Conservation (phyloP, 768 basidiomycete species). For the Piloderma croceum region DNA sequence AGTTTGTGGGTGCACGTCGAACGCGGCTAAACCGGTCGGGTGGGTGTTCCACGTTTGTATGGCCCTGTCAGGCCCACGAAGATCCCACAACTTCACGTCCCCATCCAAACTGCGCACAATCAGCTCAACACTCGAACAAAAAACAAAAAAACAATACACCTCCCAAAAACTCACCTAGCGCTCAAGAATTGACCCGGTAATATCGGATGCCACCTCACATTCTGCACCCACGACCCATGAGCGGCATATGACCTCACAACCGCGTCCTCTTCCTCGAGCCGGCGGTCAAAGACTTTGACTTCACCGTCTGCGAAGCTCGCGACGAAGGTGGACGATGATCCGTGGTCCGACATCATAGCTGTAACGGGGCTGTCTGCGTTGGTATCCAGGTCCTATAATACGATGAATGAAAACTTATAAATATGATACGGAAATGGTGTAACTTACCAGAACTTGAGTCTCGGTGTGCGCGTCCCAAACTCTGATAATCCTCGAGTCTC, state of each 20-base stretch:
- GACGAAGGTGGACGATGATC: conserved; percentile 72
- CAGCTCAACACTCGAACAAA: background rate
- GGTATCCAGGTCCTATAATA: conserved; percentile 75
- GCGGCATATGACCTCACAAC: conserved; percentile 74
- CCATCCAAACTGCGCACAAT: conserved; percentile 65
- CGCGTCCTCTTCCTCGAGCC: conserved; percentile 77
- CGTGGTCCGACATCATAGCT: conserved; percentile 71
- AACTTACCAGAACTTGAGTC: conserved; percentile 60
- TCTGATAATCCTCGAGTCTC: conserved; percentile 83
- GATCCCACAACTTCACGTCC: conserved; percentile 87
- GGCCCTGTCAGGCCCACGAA: conserved; percentile 58
- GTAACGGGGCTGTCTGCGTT: conserved; percentile 89
- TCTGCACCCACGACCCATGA: conserved; percentile 87
- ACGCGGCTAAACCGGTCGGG: conserved; percentile 68
- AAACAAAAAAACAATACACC: background rate
- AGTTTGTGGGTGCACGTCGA: conserved; percentile 81
- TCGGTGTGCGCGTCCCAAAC: conserved; percentile 97
- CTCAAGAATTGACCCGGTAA: conserved; percentile 69
- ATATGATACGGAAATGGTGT: background rate
- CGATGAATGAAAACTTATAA: conserved; percentile 2
- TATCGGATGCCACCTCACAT: conserved; percentile 77
- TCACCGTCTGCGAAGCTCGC: conserved; percentile 91
- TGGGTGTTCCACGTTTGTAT: conserved; percentile 60
- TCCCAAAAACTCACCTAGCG: conserved; percentile 59
- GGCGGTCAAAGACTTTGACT: conserved; percentile 86